Conservation (phyloP, 2,329 filamentous ascomycete genomes). For the Neofusicoccum umdonicola region DNA sequence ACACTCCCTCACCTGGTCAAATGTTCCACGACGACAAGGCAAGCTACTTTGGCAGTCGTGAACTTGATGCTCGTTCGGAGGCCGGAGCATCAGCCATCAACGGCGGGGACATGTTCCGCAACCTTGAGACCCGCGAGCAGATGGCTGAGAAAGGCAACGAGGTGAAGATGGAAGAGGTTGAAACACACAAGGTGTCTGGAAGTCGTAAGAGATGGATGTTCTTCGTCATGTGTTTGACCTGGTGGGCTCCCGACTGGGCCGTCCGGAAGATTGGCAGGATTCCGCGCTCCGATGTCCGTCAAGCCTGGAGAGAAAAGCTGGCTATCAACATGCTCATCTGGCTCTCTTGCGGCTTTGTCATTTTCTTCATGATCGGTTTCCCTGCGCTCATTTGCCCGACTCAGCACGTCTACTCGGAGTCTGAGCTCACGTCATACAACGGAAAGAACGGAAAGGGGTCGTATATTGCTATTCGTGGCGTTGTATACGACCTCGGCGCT, state of each 20-base stretch:
- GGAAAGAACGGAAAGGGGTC: constrained; percentile 64
- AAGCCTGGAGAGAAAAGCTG: constrained; percentile 95
- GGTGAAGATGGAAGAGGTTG: constrained; percentile 84
- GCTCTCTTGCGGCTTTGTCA: constrained; percentile 71
- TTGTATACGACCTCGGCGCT: constrained; percentile 77
- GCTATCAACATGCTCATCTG: constrained; percentile 98
- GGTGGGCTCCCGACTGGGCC: constrained; percentile 79
- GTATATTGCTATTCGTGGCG: constrained; percentile 80
- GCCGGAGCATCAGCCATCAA: constrained; percentile 87
- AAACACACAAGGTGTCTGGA: constrained; percentile 72
- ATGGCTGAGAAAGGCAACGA: constrained; percentile 95
- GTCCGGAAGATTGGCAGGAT: constrained; percentile 78
- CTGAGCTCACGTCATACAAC: constrained; percentile 71
- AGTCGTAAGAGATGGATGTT: constrained; percentile 90
- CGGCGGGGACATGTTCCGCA: constrained; percentile 92
- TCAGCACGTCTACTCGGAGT: constrained; percentile 79
- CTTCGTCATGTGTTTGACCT: constrained; percentile 79
- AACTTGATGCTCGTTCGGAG: constrained; percentile 83
- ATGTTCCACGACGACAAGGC: constrained; percentile 74
- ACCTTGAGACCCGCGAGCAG: constrained; percentile 87
- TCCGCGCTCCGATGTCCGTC: constrained; percentile 85
- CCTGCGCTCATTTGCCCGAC: constrained; percentile 85
- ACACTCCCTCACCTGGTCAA: constrained; percentile 53
- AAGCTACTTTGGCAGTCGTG: constrained; percentile 78
- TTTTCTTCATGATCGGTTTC: constrained; percentile 89